A percentile compares a stretch with the other conserved stretches of the same genome.
These are phyloP conservation scores for Claviceps arundinis DNA, from an alignment of 2,329 filamentous ascomycete genomes.

Conservation along the genomic window DNA sequence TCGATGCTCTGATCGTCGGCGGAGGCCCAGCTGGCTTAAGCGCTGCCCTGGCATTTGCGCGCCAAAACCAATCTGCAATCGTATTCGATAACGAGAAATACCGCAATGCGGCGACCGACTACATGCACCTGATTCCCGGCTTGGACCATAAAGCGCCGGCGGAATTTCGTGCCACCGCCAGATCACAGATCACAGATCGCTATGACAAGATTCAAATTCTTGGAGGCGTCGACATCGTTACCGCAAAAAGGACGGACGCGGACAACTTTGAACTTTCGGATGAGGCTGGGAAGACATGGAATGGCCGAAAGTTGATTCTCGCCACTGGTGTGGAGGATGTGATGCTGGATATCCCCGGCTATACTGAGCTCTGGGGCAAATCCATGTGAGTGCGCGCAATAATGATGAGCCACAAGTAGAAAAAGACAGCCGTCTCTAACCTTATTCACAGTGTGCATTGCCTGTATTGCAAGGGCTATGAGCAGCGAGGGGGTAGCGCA, in stretches of 20 bases:
- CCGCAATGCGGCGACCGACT: slow-evolving; percentile 31
- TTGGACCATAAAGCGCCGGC: slow-evolving; percentile 25
- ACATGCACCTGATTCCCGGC: slow-evolving; percentile 33
- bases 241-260: slow-evolving; percentile 14
- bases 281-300: slow-evolving; percentile 25
- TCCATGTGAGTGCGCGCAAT: too few species aligned
- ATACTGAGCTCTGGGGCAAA: slow-evolving; percentile 37
- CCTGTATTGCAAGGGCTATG: too few species aligned
- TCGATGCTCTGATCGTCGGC: slow-evolving; percentile 34
- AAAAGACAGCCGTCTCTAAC: too few species aligned
- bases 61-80: slow-evolving; percentile 32
- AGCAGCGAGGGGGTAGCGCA: too few species aligned
- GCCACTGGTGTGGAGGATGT: slow-evolving; percentile 39
- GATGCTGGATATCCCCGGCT: slow-evolving; percentile 42
- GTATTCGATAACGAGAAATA: slow-evolving; percentile 38
- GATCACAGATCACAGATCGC: slow-evolving; percentile 2
- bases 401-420: too few species aligned
- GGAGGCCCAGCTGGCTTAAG: slow-evolving; percentile 40
- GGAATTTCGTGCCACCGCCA: slow-evolving; percentile 21
- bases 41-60: slow-evolving; percentile 31
- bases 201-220: slow-evolving; percentile 23
- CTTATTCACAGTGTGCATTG: too few species aligned
- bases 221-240: slow-evolving; percentile 19
- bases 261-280: slow-evolving; percentile 27
- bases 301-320: slow-evolving; percentile 39